Conservation (phyloP, 805 yeast species). For the Torulaspora microellipsoides region DNA sequence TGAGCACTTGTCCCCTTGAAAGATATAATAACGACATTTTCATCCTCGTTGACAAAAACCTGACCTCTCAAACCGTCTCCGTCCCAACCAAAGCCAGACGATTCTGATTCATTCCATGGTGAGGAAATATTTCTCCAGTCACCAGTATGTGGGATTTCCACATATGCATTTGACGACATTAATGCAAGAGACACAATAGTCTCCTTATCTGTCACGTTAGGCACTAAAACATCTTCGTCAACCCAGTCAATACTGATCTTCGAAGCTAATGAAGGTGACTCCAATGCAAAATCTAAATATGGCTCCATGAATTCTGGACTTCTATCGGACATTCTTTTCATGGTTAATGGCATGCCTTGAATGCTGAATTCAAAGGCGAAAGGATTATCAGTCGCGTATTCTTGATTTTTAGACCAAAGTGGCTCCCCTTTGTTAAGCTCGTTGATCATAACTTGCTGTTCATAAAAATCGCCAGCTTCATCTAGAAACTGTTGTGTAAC, state of each 20-base stretch:
- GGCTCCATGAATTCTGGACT: constrained; percentile 63
- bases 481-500: constrained; percentile 15
- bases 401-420: constrained; percentile 20
- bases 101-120: constrained; percentile 51
- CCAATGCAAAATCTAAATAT: constrained; percentile 54
- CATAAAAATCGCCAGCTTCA: constrained; percentile 17
- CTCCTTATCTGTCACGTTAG: constrained; percentile 69
- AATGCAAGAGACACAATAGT: constrained; percentile 73
- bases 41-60: constrained; percentile 63
- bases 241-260: constrained; percentile 61
- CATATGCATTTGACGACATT: constrained; percentile 90
- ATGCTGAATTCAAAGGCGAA: constrained; percentile 21
- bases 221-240: constrained; percentile 50
- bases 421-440: constrained; percentile 8
- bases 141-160: constrained; percentile 65
- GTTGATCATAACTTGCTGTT: constrained; percentile 1
- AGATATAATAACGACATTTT: constrained; percentile 63
- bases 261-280: constrained; percentile 27
- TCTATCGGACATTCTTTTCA: constrained; percentile 42
- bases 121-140: constrained; percentile 80
- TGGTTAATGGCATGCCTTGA: constrained; percentile 8
- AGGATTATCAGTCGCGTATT: constrained; percentile 25
- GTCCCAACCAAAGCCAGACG: constrained; percentile 80
- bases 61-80: constrained; percentile 86
- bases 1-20: constrained; percentile 92